phyloP scores from a whole-genome alignment of 106 monocot genomes.

The Triglochin maritima region DNA sequence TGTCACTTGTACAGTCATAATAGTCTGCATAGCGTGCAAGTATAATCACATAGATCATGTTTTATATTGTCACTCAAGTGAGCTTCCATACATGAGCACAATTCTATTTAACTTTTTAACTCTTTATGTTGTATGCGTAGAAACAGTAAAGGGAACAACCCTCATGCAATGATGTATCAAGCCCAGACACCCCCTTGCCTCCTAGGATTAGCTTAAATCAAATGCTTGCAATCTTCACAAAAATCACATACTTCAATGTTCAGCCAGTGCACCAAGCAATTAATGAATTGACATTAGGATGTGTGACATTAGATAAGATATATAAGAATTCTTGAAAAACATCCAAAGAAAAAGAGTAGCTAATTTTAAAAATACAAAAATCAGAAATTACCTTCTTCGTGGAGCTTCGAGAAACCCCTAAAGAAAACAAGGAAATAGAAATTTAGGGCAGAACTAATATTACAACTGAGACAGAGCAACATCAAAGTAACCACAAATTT shows the following conservation, averaged over 20 bases:
- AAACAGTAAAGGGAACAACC: too few relatives aligned
- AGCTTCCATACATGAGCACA: background rate
- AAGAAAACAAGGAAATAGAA: background rate
- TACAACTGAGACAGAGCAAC: too few relatives aligned
- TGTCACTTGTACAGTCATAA: background rate
- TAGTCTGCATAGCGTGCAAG: background rate
- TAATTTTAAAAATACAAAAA: too few relatives aligned
- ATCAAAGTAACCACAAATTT: too few relatives aligned
- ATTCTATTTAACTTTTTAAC: background rate
- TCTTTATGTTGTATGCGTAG: background rate
- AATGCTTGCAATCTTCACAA: background rate
- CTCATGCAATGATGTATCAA: too few relatives aligned
- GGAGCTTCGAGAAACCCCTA: constrained; percentile 2
- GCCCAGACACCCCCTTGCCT: too few relatives aligned
- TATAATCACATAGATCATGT: background rate
- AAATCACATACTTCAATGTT: background rate
- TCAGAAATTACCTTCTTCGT: constrained; percentile 5
- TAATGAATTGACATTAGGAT: background rate
- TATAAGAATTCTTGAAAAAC: background rate
- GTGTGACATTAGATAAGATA: background rate
- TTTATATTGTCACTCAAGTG: background rate
- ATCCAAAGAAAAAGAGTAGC: background rate
- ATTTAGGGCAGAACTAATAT: too few relatives aligned
- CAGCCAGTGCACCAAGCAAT: background rate
- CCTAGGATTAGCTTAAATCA: too few relatives aligned